Evolutionary conservation across 495 filamentous ascomycete genomes (phyloP), one percentile per base, ranked within the genome.

Genomic region (Penicillium canariense): DNA sequence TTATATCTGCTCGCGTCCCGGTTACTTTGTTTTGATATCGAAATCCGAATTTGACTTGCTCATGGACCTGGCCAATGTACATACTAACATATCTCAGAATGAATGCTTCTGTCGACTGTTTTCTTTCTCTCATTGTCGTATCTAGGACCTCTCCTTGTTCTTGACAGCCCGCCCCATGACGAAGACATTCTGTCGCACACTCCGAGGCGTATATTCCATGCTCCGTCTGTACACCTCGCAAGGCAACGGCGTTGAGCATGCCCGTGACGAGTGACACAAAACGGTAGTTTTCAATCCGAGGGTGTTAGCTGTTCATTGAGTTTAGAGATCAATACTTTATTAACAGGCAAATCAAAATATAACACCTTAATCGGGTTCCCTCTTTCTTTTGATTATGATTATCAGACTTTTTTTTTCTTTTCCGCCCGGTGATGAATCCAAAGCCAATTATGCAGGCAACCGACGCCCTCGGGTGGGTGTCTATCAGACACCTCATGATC

Each of bases 261-360:
- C 47, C 68, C 12, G 44, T 72, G 69, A 72, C 52, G 68, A 72
- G 69, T 64, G 66, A 64, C 53, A 56, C 17, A 39, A 46, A 61
- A 69, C 63, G 65, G 68, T 72, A 72, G 69, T 72, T 72, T 72
- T 72, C 69, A 72, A 72, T 68, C 66, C 56, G 63, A 65, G 54
- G 52, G 51, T 20, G 4, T 48, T 10, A 38, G 48, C 23, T 46
- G 7, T 42, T 40, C 17, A 20, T n/a, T 32, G 22, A 22, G 8
- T 60, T 17, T 14, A 40, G 34, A 4, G 32, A 26, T 35, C 10
- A 12, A 32, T 35, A 34, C 22, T 35, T 23, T 1, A 32, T 12
- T 3, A 48, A 35, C 30, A 35, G 11, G 18, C 46, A 32, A 15
- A 46, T 2, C 17, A 25, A 25, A 48, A 48, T 7, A 30, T 50